Percentiles rank a stretch among this genome's conserved stretches.
Conservation (phyloP, 2,329 filamentous ascomycete species). For the Pestalotiopsis sp. region DNA sequence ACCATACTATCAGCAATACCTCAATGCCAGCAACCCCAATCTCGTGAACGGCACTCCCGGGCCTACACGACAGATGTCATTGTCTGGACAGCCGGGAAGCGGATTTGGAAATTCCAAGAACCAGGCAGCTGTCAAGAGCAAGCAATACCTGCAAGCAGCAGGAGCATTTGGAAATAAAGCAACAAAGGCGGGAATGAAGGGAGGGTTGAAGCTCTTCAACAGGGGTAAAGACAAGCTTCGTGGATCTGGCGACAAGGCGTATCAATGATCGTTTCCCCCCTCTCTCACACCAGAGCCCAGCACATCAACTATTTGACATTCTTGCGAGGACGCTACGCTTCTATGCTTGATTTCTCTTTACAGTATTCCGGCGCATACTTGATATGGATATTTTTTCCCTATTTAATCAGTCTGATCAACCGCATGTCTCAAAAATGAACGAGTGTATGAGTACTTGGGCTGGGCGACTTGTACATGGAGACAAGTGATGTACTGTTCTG, state of each 20-base stretch:
- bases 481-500: neutral
- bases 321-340: neutral
- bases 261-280: slow-evolving; percentile 58
- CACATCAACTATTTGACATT: neutral
- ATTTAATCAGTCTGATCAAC: neutral
- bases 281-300: slow-evolving; percentile 21
- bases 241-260: slow-evolving; percentile 82
- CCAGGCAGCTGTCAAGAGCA: slow-evolving; percentile 79
- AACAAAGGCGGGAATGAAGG: slow-evolving; percentile 83
- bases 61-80: slow-evolving; percentile 23
- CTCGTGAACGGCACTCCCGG: slow-evolving; percentile 30
- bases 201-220: slow-evolving; percentile 86
- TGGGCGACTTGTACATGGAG: neutral
- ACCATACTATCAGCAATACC: slow-evolving; percentile 58
- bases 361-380: neutral
- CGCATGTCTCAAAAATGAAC: neutral
- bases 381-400: neutral
- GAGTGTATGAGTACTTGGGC: neutral
- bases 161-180: slow-evolving; percentile 90
- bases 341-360: neutral
- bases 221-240: slow-evolving; percentile 86
- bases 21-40: slow-evolving; percentile 45
- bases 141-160: slow-evolving; percentile 83
- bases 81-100: slow-evolving; percentile 39
- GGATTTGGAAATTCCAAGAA: slow-evolving; percentile 55